phyloP scores from a whole-genome alignment of 176 grass and related monocot genomes.

The Carex cristatella region DNA sequence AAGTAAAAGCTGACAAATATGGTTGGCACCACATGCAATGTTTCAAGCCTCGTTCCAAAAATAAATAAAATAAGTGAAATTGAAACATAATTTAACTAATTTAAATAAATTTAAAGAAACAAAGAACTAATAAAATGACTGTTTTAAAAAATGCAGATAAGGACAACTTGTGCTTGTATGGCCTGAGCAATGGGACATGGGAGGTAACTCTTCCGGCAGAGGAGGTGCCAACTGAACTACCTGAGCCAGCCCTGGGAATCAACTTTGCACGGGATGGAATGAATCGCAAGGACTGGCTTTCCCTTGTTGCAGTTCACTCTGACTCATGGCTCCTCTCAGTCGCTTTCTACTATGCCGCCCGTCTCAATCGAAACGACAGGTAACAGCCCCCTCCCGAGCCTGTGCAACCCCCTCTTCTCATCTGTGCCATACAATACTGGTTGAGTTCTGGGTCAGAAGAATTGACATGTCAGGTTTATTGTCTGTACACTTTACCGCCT shows the following conservation, averaged over 20 bases:
- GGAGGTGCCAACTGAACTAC: slow-evolving; percentile 39
- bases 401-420: background rate
- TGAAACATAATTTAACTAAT: background rate
- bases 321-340: slow-evolving; percentile 46
- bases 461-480: background rate
- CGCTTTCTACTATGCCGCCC: slow-evolving; percentile 34
- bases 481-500: background rate
- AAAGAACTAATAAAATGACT: background rate
- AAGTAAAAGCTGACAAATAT: no score
- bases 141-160: slow-evolving; percentile 19
- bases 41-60: background rate
- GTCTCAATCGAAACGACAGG: slow-evolving; percentile 39
- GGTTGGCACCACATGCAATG: background rate
- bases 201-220: slow-evolving; percentile 34
- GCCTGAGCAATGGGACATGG: slow-evolving; percentile 31
- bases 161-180: slow-evolving; percentile 40
- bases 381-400: background rate
- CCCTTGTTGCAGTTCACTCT: slow-evolving; percentile 36
- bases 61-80: background rate
- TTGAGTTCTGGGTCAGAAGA: background rate
- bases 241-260: slow-evolving; percentile 37
- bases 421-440: background rate
- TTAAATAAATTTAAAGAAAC: background rate
- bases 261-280: slow-evolving; percentile 40
- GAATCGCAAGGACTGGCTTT: slow-evolving; percentile 41